Evolutionary conservation across 371 early-diverging fungal genomes (phyloP), one percentile per base, ranked within the genome.

Genomic region (Zychaea mexicana): DNA sequence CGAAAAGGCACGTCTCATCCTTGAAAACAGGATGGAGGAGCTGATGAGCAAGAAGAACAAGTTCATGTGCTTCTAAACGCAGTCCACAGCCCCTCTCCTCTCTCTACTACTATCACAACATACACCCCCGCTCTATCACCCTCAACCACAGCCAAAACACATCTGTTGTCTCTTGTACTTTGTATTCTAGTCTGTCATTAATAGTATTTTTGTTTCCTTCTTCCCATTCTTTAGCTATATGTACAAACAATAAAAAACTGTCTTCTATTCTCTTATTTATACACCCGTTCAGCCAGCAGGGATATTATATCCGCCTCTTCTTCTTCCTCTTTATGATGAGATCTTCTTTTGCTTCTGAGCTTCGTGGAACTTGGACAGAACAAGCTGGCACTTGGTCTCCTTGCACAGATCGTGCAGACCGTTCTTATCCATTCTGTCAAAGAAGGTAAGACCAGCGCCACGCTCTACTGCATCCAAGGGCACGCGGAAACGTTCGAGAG

Each of bases 381-480:
- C 76, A n/a, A 84, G 61, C 52, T 78, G 70, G 59, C 84, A 84
- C 46, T 82, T 70, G 1, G 79, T 78, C 38, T 82, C 76, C 55
- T 65, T 69, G 68, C 84, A 84, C 46, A 84, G 62, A 42, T 84
- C 82, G 45, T 65, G 64, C 22, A 81, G 66, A 24, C 70, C 73
- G n/a, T 64, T 65, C 60, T 83, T 83, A 32, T 85, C 84, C 61
- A 90, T 62, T 56, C 73, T 74, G 55, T 91, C 89, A 75, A 93
- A 93, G 81, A 94, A 90, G 45, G 77, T 80, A 49, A 93, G 76
- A 22, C 95, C 95, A 19, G 94, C 82, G 28, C 89, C 86, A 71
- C 85, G 81, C 70, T 94, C 94, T 15, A 94, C 78, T 13, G 85
- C 85, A 68, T 93, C 92, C 45, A 94, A 55, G 6, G 95, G 94